Conservation (phyloP, 2,329 filamentous ascomycete species). For the Botrytis byssoidea region DNA sequence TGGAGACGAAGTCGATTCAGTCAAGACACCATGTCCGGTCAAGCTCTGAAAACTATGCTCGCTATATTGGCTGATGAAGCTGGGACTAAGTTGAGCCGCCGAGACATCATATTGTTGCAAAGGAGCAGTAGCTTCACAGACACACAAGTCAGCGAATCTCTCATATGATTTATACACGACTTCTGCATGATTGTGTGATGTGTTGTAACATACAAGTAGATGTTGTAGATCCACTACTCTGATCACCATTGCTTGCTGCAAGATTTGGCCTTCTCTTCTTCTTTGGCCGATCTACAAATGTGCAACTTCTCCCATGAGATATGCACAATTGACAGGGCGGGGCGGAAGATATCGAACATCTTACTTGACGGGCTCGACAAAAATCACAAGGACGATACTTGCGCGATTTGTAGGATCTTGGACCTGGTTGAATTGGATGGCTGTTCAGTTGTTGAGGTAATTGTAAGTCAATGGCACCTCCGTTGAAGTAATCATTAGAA, state of each 20-base stretch:
- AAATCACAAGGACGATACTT: conserved; percentile 47
- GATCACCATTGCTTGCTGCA: conserved; percentile 29
- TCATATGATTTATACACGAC: background rate
- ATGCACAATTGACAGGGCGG: conserved; percentile 47
- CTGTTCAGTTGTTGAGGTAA: conserved; percentile 28
- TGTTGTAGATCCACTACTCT: conserved; percentile 18
- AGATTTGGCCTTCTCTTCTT: conserved; percentile 38
- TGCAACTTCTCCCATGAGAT: conserved; percentile 45
- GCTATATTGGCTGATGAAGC: conserved; percentile 35
- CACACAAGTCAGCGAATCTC: conserved; percentile 23
- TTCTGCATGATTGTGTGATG: background rate
- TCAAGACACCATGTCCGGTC: conserved; percentile 31
- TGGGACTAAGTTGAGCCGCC: conserved; percentile 33
- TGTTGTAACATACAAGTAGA: conserved; percentile 28
- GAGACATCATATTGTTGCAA: conserved; percentile 32
- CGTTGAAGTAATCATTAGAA: conserved; percentile 2
- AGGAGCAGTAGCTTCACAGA: conserved; percentile 26
- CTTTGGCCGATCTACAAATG: conserved; percentile 44
- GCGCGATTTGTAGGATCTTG: conserved; percentile 37
- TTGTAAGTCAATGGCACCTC: background rate
- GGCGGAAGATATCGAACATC: conserved; percentile 43
- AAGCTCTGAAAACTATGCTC: conserved; percentile 32
- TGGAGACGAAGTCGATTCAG: conserved; percentile 30
- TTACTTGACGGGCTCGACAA: conserved; percentile 21
- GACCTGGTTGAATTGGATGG: conserved; percentile 33